phyloP scores from a whole-genome alignment of 768 basidiomycete genomes.

The Holtermanniella nyarrowii region DNA sequence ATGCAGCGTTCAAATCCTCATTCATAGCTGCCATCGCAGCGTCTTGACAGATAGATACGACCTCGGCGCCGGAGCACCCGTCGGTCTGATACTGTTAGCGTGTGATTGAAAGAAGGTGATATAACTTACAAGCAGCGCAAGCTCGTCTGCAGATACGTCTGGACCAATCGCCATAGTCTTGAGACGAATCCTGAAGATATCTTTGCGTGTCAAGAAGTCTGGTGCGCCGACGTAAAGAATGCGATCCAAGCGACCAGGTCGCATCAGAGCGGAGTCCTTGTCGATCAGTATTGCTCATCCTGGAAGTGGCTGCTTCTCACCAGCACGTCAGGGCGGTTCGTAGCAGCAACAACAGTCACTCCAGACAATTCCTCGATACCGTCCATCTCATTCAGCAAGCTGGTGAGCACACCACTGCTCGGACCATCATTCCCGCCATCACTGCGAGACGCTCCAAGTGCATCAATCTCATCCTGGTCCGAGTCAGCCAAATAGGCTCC shows the following conservation, averaged over 20 bases:
- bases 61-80: constrained; percentile 94
- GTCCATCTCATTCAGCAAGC: constrained; percentile 94
- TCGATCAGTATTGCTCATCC: neutral
- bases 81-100: constrained; percentile 54
- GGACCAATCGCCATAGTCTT: constrained; percentile 69
- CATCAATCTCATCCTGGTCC: constrained; percentile 88
- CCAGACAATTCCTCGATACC: constrained; percentile 89
- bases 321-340: constrained; percentile 87
- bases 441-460: constrained; percentile 67
- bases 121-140: constrained; percentile 57
- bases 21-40: constrained; percentile 90
- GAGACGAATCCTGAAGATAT: constrained; percentile 72
- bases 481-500: neutral
- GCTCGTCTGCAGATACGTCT: constrained; percentile 53
- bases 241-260: constrained; percentile 87
- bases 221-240: constrained; percentile 92
- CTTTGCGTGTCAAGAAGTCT: constrained; percentile 62
- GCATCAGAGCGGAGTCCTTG: constrained; percentile 88
- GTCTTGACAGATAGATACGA: constrained; percentile 85
- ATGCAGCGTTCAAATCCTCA: constrained; percentile 62
- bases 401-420: constrained; percentile 76
- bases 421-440: constrained; percentile 50
- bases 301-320: constrained; percentile 44
- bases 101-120: neutral
- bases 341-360: constrained; percentile 92